Evolutionary conservation across 2,329 filamentous ascomycete genomes (phyloP), one percentile per base, ranked within the genome.

Genomic region (Plenodomus tracheiphilus): DNA sequence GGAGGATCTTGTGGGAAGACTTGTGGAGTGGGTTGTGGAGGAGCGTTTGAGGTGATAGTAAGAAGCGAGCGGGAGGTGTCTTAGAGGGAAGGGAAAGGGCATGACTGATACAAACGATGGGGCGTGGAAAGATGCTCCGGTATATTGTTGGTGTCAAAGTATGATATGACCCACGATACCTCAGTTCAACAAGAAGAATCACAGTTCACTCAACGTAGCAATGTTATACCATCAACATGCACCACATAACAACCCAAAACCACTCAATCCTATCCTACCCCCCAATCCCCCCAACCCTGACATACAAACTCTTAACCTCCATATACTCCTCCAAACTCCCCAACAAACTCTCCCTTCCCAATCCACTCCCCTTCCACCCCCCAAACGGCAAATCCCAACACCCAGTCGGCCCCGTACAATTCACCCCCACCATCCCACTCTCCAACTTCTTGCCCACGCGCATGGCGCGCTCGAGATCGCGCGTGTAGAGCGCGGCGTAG

Each of bases 401-500:
- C 9, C 53, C 57, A 6, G 58, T 63, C 37, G 62, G 64, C 46
- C 58, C 60, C 18, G 70, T 69, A 43, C 69, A 72, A 42, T 74
- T 74, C 11, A 75, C 59, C 7, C 64, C 18, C 13, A 74, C 64
- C 43, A 63, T 69, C 2, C 72, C 72, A 17, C 62, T 61, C 47
- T 75, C 68, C 43, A 73, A 48, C 22, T 64, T 68, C 55, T 70
- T 72, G 1, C 65, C 68, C 3, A 74, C 64, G 2, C 71, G 54
- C 18, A 75, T 38, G 3, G 72, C 65, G 16, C 62, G 52, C 35
- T 59, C 58, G 1, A 67, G 38, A 35, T 68, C 62, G 37, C 65
- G 65, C 6, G 72, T 74, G 41, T 68, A 74, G 1, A 75, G 52
- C 1, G 64, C 62, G 2, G 71, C 70, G 32, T 71, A 73, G 0